Percentiles rank a stretch among this genome's conserved stretches.
phyloP scores from a whole-genome alignment of 2,329 filamentous ascomycete species.

The Exophiala aquamarina region DNA sequence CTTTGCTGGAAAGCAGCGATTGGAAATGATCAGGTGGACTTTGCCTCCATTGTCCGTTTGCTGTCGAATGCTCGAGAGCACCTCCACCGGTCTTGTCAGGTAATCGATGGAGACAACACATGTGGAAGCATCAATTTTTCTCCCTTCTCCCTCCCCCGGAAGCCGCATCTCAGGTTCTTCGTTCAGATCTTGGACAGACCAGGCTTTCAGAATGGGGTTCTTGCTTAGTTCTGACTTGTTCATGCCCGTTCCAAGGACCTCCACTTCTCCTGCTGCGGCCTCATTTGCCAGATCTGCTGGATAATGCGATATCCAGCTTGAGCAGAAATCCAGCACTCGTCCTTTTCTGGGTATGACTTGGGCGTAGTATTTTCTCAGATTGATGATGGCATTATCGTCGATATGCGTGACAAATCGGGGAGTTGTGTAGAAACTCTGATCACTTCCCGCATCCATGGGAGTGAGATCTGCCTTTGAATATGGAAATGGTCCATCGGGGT shows the following conservation, averaged over 20 bases:
- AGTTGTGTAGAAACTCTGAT: constrained; percentile 28
- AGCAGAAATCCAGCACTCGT: constrained; percentile 51
- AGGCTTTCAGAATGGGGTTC: constrained; percentile 39
- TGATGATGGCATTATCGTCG: constrained; percentile 49
- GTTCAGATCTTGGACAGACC: constrained; percentile 48
- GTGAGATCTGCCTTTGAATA: constrained; percentile 28
- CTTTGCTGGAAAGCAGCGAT: constrained; percentile 56
- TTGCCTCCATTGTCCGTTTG: constrained; percentile 43
- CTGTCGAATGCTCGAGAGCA: constrained; percentile 43
- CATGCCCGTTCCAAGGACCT: constrained; percentile 51
- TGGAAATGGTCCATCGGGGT: constrained; percentile 25
- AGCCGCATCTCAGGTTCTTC: constrained; percentile 33
- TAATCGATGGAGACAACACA: constrained; percentile 56
- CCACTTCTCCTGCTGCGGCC: constrained; percentile 29
- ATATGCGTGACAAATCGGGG: constrained; percentile 56
- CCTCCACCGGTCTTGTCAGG: constrained; percentile 45
- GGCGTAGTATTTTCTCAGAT: constrained; percentile 49
- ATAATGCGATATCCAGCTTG: constrained; percentile 52
- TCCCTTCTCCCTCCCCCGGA: constrained; percentile 4
- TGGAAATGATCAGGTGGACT: constrained; percentile 53
- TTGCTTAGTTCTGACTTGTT: constrained; percentile 46
- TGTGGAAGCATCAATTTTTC: constrained; percentile 45
- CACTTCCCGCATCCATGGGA: constrained; percentile 27
- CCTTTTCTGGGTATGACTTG: constrained; percentile 41
- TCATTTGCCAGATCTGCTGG: constrained; percentile 33